phyloP scores from a whole-genome alignment of 306 rosid species.

The Corylus americana region DNA sequence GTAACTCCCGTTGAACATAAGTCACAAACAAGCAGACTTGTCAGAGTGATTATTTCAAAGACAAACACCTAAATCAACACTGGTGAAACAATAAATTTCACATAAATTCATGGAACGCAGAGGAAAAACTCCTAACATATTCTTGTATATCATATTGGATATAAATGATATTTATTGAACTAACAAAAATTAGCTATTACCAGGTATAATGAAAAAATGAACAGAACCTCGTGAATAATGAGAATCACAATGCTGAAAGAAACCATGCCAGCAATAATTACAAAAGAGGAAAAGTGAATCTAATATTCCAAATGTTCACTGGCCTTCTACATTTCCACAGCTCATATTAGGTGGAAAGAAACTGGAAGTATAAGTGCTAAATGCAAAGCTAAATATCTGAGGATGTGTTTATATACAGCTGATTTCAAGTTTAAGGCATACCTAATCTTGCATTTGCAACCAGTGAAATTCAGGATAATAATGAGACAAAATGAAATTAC shows the following conservation, averaged over 20 bases:
- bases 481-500: slow-evolving; percentile 25
- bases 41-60: background rate
- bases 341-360: background rate
- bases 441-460: background rate
- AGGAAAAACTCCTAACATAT: background rate
- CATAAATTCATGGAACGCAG: background rate
- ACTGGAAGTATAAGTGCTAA: background rate
- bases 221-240: background rate
- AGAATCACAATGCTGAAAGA: background rate
- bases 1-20: background rate
- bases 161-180: background rate
- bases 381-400: background rate
- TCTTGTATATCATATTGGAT: background rate
- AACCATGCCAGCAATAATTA: background rate
- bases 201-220: background rate
- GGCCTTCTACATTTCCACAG: background rate
- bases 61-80: background rate
- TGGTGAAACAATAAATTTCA: background rate
- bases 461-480: background rate
- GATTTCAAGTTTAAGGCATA: background rate
- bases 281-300: background rate
- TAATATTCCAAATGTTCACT: background rate
- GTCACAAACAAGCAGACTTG: background rate
- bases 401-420: background rate
- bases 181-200: background rate